phyloP scores from a whole-genome alignment of 345 rosid genomes.

The Eucalyptus tenuipes region DNA sequence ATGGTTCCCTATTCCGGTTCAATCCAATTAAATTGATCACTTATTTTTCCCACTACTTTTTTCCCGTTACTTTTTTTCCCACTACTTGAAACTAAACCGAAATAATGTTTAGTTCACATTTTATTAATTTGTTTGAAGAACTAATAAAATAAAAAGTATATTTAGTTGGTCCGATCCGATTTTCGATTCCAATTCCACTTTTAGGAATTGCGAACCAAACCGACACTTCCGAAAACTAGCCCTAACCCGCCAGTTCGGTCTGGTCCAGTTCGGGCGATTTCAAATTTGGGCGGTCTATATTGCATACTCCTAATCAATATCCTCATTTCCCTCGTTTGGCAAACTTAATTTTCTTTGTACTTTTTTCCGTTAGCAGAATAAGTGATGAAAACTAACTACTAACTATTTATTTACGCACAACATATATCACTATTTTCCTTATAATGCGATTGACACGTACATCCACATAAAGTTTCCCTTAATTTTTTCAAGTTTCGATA shows the following conservation, averaged over 20 bases:
- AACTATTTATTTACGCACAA: neutral
- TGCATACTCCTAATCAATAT: neutral
- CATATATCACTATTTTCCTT: neutral
- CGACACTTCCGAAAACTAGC: no score
- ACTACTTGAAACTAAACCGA: rapidly evolving
- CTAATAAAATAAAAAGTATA: no score
- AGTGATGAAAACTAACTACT: neutral
- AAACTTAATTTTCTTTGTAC: neutral
- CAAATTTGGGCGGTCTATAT: rapidly evolving
- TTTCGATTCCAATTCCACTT: no score
- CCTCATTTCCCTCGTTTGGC: rapidly evolving
- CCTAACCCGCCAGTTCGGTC: no score
- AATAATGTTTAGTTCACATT: no score
- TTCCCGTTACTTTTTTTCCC: no score
- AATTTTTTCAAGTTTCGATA: neutral
- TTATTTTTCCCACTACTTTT: no score
- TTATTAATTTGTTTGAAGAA: rapidly evolving
- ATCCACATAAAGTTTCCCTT: neutral
- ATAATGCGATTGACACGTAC: neutral
- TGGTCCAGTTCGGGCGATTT: rapidly evolving
- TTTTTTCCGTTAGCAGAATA: no score
- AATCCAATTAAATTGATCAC: rapidly evolving
- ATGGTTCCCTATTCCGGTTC: rapidly evolving
- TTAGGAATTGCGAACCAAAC: no score
- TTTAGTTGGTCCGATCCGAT: rapidly evolving